Evolutionary conservation across 257 asterid species (phyloP), one percentile per base, ranked within the genome.

Genomic region (Primulina eburnea): DNA sequence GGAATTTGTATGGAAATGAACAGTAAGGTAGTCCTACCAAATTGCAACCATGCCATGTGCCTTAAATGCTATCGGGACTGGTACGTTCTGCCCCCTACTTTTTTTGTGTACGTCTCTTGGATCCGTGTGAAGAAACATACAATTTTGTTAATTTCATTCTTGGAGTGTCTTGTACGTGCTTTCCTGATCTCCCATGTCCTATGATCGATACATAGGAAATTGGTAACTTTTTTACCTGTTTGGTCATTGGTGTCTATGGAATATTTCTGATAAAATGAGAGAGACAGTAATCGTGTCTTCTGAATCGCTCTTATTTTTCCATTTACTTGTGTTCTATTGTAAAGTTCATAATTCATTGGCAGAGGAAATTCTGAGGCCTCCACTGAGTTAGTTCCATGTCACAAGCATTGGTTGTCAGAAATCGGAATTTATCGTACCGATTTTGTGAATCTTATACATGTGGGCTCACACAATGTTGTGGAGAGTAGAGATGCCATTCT

Each of bases 1-100:
- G 97, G 96, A 69, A 91, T 94, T 73, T 93, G 99, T 86, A 86
- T 93, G 97, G 97, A 93, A 86, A 76, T 75, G 72, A 89, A 87
- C 55, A 80, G 85, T 73, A 93, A 93, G 82, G 82, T 90, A 35
- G 99, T 93, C 76, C 79, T 93, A 85, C 97, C 99, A 16, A 82
- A 80, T 77, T 93, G 97, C 80, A 86, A 82, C 71, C 99, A 90
- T 47, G 86, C 88, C 79, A 77, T 93, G 89, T 94, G 99, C 83
- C 73, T 89, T 79, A 91, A 88, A 83, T 94, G 99, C 89, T 94
- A 90, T 87, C 88, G 84, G 38, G 97, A 94, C 52, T 94, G 99
- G 99, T 94, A 89, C 61, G 21, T 7, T 1, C 8, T 20, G 28
- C 53, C 61, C 61, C 33, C 69, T 26, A 75, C 8, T 47, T 35